phyloP scores from a whole-genome alignment of 148 eudicot species.

The Polygonum maritimum region DNA sequence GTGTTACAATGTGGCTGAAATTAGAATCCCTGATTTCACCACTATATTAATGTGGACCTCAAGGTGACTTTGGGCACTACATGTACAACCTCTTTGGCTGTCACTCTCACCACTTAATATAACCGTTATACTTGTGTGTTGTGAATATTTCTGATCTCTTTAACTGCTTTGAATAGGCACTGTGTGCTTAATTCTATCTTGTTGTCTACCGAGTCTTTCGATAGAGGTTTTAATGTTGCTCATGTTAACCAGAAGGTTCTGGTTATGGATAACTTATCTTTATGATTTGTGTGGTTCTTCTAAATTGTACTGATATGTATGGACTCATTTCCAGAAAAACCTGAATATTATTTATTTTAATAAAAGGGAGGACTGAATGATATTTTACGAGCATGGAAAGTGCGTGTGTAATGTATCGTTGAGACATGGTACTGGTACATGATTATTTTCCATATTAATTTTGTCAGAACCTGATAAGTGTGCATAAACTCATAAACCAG shows the following conservation, averaged over 20 bases:
- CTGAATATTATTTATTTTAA: not conserved
- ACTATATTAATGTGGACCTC: not conserved
- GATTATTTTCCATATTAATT: not conserved
- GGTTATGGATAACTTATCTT: not conserved
- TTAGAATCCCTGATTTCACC: not conserved
- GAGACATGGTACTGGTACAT: not conserved
- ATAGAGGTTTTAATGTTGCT: not conserved
- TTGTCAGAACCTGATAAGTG: not conserved
- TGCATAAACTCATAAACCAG: not conserved
- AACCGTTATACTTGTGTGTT: not conserved
- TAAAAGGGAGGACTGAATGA: not conserved
- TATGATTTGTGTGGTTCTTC: not conserved
- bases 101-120: not conserved
- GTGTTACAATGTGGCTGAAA: not conserved
- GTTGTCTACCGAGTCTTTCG: not conserved
- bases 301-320: not conserved
- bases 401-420: not conserved
- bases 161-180: not conserved
- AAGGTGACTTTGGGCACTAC: not conserved
- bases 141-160: not conserved
- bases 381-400: not conserved
- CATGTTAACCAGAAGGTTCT: not conserved
- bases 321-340: not conserved
- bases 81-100: not conserved
- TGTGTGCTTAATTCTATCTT: not conserved